phyloP scores from a whole-genome alignment of 1,139 yeast species.

The Williopsis jadinii region DNA sequence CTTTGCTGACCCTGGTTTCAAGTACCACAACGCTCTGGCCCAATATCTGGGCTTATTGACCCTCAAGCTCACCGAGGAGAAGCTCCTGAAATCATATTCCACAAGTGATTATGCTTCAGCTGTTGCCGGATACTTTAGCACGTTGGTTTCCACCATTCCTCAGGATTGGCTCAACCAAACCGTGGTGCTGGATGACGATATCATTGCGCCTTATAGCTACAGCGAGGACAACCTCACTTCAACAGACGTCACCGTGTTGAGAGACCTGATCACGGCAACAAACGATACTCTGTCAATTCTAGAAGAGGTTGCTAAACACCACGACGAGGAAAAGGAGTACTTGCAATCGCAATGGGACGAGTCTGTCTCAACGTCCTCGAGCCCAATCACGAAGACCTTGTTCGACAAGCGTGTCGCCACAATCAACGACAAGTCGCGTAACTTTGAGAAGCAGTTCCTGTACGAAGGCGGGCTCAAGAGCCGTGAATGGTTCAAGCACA shows the following conservation, averaged over 20 bases:
- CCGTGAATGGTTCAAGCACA: constrained; percentile 81
- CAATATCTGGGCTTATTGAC: constrained; percentile 43
- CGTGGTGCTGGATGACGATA: constrained; percentile 9
- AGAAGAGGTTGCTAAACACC: constrained; percentile 15
- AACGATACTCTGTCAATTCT: constrained; percentile 9
- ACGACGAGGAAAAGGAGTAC: constrained; percentile 23
- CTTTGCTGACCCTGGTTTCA: constrained; percentile 53
- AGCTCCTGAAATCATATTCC: constrained; percentile 34
- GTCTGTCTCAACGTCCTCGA: constrained; percentile 19
- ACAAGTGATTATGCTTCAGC: constrained; percentile 36
- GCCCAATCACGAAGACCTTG: constrained; percentile 18
- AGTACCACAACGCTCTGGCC: constrained; percentile 46
- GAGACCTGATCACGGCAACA: constrained; percentile 13
- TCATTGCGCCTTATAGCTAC: constrained; percentile 11
- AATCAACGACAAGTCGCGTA: constrained; percentile 38
- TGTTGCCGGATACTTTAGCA: constrained; percentile 27
- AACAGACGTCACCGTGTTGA: constrained; percentile 8
- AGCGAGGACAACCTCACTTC: constrained; percentile 8
- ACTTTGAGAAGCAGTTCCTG: constrained; percentile 63
- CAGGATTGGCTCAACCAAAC: constrained; percentile 28
- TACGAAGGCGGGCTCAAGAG: constrained; percentile 55
- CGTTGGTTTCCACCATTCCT: constrained; percentile 29
- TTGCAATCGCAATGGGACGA: constrained; percentile 25
- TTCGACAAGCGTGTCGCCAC: constrained; percentile 22
- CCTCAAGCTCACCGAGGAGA: constrained; percentile 39